Percentiles rank a stretch among this genome's conserved stretches.
phyloP scores from a whole-genome alignment of 2,329 filamentous ascomycete genomes.

The Aspergillus niger region DNA sequence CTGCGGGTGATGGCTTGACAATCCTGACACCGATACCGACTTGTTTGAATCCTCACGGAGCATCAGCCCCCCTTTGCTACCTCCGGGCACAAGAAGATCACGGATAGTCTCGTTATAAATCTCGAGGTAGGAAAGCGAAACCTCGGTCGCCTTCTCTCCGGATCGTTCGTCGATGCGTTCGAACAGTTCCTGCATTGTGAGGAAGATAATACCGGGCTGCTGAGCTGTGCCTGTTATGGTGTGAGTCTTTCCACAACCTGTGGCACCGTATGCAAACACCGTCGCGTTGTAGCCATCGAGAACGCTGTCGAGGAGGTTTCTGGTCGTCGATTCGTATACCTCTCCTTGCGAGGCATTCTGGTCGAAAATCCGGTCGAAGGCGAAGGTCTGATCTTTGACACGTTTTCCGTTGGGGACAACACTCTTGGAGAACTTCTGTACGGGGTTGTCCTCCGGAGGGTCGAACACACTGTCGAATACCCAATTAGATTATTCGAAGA shows the following conservation, averaged over 20 bases:
- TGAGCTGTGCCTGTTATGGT: conserved; percentile 92
- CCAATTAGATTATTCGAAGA: conserved; percentile 14
- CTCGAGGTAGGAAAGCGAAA: conserved; percentile 92
- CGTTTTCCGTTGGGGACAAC: conserved; percentile 83
- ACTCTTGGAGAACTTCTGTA: conserved; percentile 82
- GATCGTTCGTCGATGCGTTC: conserved; percentile 88
- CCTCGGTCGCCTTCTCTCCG: conserved; percentile 83
- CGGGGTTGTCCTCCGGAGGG: conserved; percentile 89
- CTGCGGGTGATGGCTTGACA: conserved; percentile 87
- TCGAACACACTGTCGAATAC: conserved; percentile 75
- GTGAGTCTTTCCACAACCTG: conserved; percentile 97
- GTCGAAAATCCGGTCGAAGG: conserved; percentile 95
- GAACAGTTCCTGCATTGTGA: conserved; percentile 98
- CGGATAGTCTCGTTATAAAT: conserved; percentile 99
- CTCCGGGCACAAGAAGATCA: conserved; percentile 83
- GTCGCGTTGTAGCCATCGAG: conserved; percentile 98
- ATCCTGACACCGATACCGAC: conserved; percentile 83
- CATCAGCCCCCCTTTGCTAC: conserved; percentile 82
- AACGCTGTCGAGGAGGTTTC: conserved; percentile 86
- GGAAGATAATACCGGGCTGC: conserved; percentile 94
- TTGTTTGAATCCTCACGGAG: conserved; percentile 93
- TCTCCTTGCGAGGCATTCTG: conserved; percentile 89
- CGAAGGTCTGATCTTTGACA: conserved; percentile 96
- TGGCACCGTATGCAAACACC: conserved; percentile 97
- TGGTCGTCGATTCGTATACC: conserved; percentile 92